phyloP scores from a whole-genome alignment of 352 stramenopile species.

The Globisporangium orthogonon region DNA sequence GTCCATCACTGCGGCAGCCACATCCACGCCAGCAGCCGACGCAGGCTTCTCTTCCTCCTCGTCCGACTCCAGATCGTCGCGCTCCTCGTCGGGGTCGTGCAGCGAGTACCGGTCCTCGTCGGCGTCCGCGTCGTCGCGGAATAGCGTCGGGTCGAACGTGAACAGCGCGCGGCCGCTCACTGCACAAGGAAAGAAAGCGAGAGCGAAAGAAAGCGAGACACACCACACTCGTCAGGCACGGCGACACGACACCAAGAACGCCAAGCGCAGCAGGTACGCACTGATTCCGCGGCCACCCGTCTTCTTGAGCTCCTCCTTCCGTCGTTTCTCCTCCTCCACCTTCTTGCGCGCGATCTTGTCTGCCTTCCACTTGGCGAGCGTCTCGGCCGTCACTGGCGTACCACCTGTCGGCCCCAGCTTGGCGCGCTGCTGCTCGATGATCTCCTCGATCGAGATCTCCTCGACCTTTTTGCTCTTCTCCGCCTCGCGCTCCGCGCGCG shows the following conservation, averaged over 20 bases:
- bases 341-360: slow-evolving; percentile 74
- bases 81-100: slow-evolving; percentile 43
- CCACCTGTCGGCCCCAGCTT: slow-evolving; percentile 80
- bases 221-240: slow-evolving; percentile 6
- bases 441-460: slow-evolving; percentile 87
- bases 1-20: slow-evolving; percentile 62
- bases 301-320: slow-evolving; percentile 87
- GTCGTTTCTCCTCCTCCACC: slow-evolving; percentile 71
- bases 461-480: slow-evolving; percentile 80
- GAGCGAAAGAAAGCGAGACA: slow-evolving; percentile 14
- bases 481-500: slow-evolving; percentile 77
- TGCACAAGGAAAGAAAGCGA: slow-evolving; percentile 15
- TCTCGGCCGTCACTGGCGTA: slow-evolving; percentile 84
- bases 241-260: background rate
- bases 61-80: slow-evolving; percentile 14
- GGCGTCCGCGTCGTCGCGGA: slow-evolving; percentile 87
- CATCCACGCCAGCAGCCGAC: slow-evolving; percentile 28
- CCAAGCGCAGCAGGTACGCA: slow-evolving; percentile 33
- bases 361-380: slow-evolving; percentile 88
- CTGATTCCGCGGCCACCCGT: slow-evolving; percentile 71
- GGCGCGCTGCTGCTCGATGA: slow-evolving; percentile 87
- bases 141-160: slow-evolving; percentile 87
- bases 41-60: slow-evolving; percentile 43
- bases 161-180: slow-evolving; percentile 90
- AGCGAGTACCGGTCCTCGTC: slow-evolving; percentile 82